Conservation (phyloP, 208 protist genomes). For the Endotrypanum monterogeii region DNA sequence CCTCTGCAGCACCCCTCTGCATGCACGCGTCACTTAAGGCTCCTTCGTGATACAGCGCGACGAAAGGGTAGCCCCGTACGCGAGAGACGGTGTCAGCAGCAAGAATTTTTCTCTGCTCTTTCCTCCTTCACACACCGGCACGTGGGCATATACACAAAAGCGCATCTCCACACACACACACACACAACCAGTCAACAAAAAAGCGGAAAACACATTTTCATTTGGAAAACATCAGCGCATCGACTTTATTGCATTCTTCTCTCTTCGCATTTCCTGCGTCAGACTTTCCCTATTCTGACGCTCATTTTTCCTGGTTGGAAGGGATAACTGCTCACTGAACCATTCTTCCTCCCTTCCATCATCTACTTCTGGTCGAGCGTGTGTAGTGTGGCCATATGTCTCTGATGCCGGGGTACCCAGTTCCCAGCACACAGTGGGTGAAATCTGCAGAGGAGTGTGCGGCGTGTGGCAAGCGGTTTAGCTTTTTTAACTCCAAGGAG, state of each 20-base stretch:
- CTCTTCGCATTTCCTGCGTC: too few relatives aligned
- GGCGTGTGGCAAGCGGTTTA: slow-evolving; percentile 59
- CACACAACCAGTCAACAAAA: not conserved
- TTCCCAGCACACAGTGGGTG: slow-evolving; percentile 38
- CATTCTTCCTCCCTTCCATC: not conserved
- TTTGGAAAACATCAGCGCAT: too few relatives aligned
- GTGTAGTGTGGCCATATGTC: slow-evolving; percentile 1
- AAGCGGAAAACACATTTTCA: not conserved
- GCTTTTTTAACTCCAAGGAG: slow-evolving; percentile 45
- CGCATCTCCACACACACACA: not conserved
- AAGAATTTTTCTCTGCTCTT: not conserved
- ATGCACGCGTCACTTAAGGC: not conserved
- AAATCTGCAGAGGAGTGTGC: slow-evolving; percentile 42
- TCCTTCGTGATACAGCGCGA: not conserved
- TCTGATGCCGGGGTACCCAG: slow-evolving; percentile 41
- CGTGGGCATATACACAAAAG: not conserved
- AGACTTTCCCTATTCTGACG: too few relatives aligned
- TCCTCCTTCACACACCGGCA: not conserved
- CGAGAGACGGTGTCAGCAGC: not conserved
- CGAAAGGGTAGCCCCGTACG: not conserved
- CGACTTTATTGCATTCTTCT: too few relatives aligned
- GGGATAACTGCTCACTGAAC: not conserved
- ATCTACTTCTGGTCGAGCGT: not conserved
- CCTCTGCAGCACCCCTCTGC: not conserved
- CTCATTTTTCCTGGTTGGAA: not conserved